These are phyloP conservation scores for Globisporangium okanoganense DNA, from an alignment of 352 stramenopile genomes.

Conservation along the genomic window DNA sequence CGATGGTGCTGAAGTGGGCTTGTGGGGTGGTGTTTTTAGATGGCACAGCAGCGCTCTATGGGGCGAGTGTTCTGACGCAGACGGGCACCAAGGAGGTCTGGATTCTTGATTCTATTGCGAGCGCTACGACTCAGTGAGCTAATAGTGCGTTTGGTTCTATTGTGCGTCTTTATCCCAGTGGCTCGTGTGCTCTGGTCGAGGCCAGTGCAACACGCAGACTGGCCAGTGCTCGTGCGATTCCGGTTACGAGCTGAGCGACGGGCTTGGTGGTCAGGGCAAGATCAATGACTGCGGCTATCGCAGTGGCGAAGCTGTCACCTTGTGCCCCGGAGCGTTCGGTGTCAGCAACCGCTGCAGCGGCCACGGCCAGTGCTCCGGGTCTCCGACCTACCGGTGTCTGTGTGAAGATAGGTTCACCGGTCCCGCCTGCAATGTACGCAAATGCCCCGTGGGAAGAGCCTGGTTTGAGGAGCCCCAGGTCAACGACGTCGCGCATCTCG, in stretches of 20 bases:
- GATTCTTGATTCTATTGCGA: neutral
- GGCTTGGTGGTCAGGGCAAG: slow-evolving; percentile 21
- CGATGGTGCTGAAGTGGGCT: neutral
- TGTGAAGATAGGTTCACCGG: slow-evolving; percentile 51
- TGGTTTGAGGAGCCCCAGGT: slow-evolving; percentile 62
- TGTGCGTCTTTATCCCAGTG: slow-evolving; percentile 28
- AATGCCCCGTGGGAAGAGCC: slow-evolving; percentile 46
- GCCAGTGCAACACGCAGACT: slow-evolving; percentile 41
- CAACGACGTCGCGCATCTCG: slow-evolving; percentile 53
- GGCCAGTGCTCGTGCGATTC: slow-evolving; percentile 45
- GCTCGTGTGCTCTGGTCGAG: slow-evolving; percentile 56
- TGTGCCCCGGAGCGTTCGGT: slow-evolving; percentile 30
- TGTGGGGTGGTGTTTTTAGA: slow-evolving; percentile 12
- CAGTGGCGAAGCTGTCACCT: slow-evolving; percentile 33
- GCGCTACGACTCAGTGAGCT: no score
- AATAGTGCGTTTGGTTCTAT: no score
- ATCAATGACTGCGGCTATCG: slow-evolving; percentile 46
- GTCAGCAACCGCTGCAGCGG: slow-evolving; percentile 36
- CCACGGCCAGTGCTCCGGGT: slow-evolving; percentile 45
- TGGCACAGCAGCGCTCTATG: slow-evolving; percentile 31
- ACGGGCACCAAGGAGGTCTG: slow-evolving; percentile 62
- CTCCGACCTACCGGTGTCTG: slow-evolving; percentile 41
- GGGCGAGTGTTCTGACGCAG: slow-evolving; percentile 26
- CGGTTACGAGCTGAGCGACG: slow-evolving; percentile 54
- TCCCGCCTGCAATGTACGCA: slow-evolving; percentile 50